Evolutionary conservation across 2,329 filamentous ascomycete genomes (phyloP).

Genomic region (Fusarium transvaalense): DNA sequence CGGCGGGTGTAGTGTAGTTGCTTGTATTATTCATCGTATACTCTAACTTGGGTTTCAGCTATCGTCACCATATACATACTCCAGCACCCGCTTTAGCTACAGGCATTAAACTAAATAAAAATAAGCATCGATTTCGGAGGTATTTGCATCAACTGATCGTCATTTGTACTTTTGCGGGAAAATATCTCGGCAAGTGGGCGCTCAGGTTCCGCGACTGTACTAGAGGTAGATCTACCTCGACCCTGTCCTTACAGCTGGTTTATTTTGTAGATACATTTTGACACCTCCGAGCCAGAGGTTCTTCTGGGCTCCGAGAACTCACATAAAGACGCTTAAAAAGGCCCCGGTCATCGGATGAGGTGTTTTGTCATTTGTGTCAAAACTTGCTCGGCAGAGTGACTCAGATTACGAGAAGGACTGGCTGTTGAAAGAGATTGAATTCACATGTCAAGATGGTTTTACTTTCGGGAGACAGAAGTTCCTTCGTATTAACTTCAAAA

Average conservation of each 20-base stretch:
- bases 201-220: neutral
- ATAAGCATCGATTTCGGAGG: neutral
- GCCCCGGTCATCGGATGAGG: too few species aligned
- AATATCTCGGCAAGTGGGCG: conserved; percentile 16
- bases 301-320: too few species aligned
- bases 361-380: too few species aligned
- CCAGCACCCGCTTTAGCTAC: neutral
- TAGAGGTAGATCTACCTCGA: conserved; percentile 24
- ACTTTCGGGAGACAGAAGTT: too few species aligned
- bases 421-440: conserved; percentile 21
- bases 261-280: conserved; percentile 58
- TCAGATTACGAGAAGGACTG: conserved; percentile 37
- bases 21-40: neutral
- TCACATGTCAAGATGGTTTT: neutral
- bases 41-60: neutral
- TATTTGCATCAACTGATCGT: conserved; percentile 1
- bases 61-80: conserved; percentile 4
- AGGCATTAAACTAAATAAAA: neutral
- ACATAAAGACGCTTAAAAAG: too few species aligned
- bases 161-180: conserved; percentile 26
- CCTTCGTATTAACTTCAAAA: too few species aligned
- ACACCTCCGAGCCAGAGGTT: conserved; percentile 19
- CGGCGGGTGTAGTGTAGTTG: neutral
- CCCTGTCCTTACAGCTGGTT: conserved; percentile 54
- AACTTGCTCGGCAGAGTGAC: too few species aligned